Conservation (phyloP, 805 yeast genomes). For the Suhomyces sp. region DNA sequence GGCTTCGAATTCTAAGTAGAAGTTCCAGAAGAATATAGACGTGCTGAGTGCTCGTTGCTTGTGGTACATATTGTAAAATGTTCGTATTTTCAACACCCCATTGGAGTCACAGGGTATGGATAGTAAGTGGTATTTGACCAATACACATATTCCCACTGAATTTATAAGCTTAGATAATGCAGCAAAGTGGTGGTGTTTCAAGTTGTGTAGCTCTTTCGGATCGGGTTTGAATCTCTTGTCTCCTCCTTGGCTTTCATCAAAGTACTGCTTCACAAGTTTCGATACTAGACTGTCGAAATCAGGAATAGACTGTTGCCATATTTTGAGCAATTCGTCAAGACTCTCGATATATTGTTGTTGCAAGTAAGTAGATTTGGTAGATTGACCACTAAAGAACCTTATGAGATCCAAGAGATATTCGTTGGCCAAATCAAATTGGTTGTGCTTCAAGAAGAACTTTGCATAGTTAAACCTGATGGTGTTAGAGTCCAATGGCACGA, state of each 20-base stretch:
- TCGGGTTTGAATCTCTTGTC: background rate
- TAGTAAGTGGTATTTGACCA: constrained; percentile 34
- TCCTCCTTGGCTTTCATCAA: constrained; percentile 9
- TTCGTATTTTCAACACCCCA: constrained; percentile 11
- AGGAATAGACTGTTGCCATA: constrained; percentile 9
- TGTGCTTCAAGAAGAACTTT: constrained; percentile 17
- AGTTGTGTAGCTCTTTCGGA: background rate
- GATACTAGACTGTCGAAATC: constrained; percentile 2
- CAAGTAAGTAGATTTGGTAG: constrained; percentile 6
- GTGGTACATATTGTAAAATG: constrained; percentile 29
- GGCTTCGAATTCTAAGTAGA: constrained; percentile 53
- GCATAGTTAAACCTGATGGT: constrained; percentile 25
- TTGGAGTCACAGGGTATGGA: constrained; percentile 10
- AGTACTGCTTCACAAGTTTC: constrained; percentile 15
- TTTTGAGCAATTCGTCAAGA: constrained; percentile 8
- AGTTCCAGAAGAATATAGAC: constrained; percentile 54
- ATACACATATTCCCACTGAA: constrained; percentile 38
- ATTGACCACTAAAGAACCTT: constrained; percentile 21
- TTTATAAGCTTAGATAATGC: constrained; percentile 27
- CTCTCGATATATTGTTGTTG: constrained; percentile 18
- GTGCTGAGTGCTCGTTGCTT: constrained; percentile 30
- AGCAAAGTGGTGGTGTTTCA: constrained; percentile 17
- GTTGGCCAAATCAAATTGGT: constrained; percentile 18
- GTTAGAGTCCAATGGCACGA: constrained; percentile 31
- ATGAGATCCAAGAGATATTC: constrained; percentile 27